Base-by-base conservation (phyloP, 768 basidiomycete species). In the Pleurotus platypus region DNA sequence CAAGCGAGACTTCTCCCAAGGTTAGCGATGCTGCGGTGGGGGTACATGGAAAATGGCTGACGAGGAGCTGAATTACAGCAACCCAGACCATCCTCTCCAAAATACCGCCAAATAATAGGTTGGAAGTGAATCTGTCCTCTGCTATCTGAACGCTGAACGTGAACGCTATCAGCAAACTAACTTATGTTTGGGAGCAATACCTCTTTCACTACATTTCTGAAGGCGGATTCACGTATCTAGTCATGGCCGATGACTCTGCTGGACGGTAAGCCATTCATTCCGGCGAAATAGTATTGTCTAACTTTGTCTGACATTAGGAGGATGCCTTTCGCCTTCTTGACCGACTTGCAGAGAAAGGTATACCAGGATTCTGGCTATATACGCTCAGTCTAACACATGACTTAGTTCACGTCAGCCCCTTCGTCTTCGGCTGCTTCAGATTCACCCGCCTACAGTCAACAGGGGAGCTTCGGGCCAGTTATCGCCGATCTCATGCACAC, bases 131-230 rank as follows among this genome's bases (percentile, higher is more conserved):
- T 73, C 68, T 73, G 18, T 53, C 11, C 5, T 45, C 0, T 11
- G 12, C 15, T 60, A 66, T 64, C 6, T 30, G 8, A 55, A 26
- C 18, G 46, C 30, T 11, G 30, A 35, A 35, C 9, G 30, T 24
- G 27, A 27, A 22, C 13, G 24, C 12, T 13, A 22, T 57, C 69
- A 89, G 86, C 75, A 90, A 90, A 71, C 75, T 88, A 57, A 86
- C 86, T 56, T 92, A 94, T 78, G 90, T 89, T 57, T 93, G 91
- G 92, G 92, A 92, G 65, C 87, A 94, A 72, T 95, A 90, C 66
- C 78, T 95, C 8, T 95, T 98, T 66, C 94, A 98, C 72, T 97
- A 98, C 71, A 81, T 96, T 62, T 90, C 92, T 4, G 92, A 93
- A 61, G 87, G 86, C 15, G 92, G 92, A 0, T 85, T 91, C 68